Conservation (phyloP, 257 asterid genomes). For the Paraleonurus japonicus region DNA sequence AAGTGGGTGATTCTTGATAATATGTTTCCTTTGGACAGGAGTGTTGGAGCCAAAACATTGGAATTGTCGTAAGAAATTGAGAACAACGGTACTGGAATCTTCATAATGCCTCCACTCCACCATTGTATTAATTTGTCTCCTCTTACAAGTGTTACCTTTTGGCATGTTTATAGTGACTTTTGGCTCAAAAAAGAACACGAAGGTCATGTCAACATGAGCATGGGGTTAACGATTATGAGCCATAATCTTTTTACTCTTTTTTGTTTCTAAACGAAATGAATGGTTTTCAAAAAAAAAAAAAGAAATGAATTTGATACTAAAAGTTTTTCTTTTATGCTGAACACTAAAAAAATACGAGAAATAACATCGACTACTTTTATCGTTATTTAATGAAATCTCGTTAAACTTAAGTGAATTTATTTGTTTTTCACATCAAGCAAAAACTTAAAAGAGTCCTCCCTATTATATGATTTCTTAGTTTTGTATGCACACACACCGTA, state of each 20-base stretch:
- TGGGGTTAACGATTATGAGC: slow-evolving; percentile 17
- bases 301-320: too few relatives aligned
- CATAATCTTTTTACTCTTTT: not conserved
- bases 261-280: too few relatives aligned
- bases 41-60: not conserved
- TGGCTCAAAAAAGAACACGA: slow-evolving; percentile 12
- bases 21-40: slow-evolving; percentile 10
- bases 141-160: not conserved
- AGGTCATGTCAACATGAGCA: slow-evolving; percentile 22
- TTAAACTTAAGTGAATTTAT: too few relatives aligned
- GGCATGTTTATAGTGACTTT: slow-evolving; percentile 3
- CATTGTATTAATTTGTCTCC: not conserved
- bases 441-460: too few relatives aligned
- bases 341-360: too few relatives aligned
- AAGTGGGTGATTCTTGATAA: slow-evolving; percentile 24
- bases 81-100: slow-evolving; percentile 21
- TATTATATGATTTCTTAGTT: too few relatives aligned
- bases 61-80: not conserved
- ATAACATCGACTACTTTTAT: too few relatives aligned
- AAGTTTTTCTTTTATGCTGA: too few relatives aligned
- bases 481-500: too few relatives aligned
- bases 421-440: too few relatives aligned
- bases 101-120: not conserved
- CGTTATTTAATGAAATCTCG: too few relatives aligned
- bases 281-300: too few relatives aligned